Evolutionary conservation across 371 early-diverging fungal species (phyloP), one percentile per base, ranked within the genome.

Genomic region (Batrachochytrium dendrobatidis): DNA sequence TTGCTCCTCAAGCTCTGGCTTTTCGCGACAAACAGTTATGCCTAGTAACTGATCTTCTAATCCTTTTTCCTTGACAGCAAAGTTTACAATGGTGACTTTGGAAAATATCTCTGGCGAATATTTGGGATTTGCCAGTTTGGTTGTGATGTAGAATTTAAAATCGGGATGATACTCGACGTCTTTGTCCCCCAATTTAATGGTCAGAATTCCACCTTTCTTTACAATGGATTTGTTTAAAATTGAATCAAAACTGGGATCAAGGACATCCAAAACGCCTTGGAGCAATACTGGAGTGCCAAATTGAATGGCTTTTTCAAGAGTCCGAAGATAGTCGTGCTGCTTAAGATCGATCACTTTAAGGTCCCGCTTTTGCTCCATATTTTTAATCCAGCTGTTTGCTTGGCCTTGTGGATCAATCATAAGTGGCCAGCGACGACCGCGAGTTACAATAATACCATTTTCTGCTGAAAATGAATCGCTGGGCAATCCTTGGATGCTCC

Each of bases 331-430:
- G 51, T 79, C 77, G 2, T 67, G 30, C 56, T 79, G 79, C 51
- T 77, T 80, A 25, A 71, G 56, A 56, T 80, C 80, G 29, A 81
- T 69, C 26, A 80, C 70, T 55, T 74, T 75, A 26, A 77, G 63
- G 34, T 71, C 72, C 8, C 68, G 43, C 50, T 71, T 70, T 2
- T 59, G 45, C 56, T 75, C 77, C 76, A 78, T 75, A 43, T 70
- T 75, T 46, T 72, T 74, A 54, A 81, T 69, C 81, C 81, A 81
- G 26, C 61, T 76, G 58, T 67, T 74, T 30, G 80, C 82, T 54
- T 81, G 81, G 5, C 70, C 68, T 48, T 80, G 81, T 8, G 82
- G 82, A 55, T 81, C 82, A 60, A 81, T 66, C 71, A 81, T 76
- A 28, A 81, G 61, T 12, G 81, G 79, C 79, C 79, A 80, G 20